Percentiles rank a stretch among this genome's conserved stretches.
Evolutionary conservation across 257 asterid species (phyloP).

Genomic region (Solanum dulcamara): DNA sequence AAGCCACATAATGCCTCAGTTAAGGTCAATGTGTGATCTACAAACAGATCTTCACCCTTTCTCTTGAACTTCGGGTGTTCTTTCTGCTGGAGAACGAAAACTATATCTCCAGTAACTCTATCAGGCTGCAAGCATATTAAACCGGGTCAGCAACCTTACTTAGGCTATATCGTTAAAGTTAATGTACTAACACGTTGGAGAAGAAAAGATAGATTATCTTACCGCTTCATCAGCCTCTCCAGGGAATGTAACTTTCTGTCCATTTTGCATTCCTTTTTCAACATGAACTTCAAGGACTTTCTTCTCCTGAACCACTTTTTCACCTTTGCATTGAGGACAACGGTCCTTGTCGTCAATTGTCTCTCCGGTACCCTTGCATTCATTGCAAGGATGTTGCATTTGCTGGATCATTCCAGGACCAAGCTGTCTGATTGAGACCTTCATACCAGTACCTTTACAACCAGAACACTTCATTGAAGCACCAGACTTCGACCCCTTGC

Average conservation of each 20-base stretch:
- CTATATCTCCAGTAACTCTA: slow-evolving; percentile 53
- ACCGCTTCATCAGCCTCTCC: slow-evolving; percentile 83
- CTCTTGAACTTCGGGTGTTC: slow-evolving; percentile 64
- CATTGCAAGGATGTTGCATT: slow-evolving; percentile 68
- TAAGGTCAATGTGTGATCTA: slow-evolving; percentile 45
- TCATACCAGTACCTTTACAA: slow-evolving; percentile 66
- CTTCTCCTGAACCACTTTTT: slow-evolving; percentile 53
- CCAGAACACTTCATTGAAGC: slow-evolving; percentile 53
- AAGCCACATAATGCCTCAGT: slow-evolving; percentile 70
- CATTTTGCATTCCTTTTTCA: slow-evolving; percentile 67
- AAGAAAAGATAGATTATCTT: not conserved
- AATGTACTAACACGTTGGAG: not conserved
- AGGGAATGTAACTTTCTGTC: slow-evolving; percentile 63
- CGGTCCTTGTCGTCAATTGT: slow-evolving; percentile 48
- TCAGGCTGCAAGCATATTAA: slow-evolving; percentile 41
- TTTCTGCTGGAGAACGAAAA: slow-evolving; percentile 52
- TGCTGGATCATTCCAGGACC: slow-evolving; percentile 69
- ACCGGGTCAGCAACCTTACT: not conserved
- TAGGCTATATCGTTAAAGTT: not conserved
- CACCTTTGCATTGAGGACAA: slow-evolving; percentile 63
- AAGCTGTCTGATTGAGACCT: slow-evolving; percentile 51
- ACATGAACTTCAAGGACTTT: slow-evolving; percentile 60
- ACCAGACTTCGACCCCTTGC: slow-evolving; percentile 69
- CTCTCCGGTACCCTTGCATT: slow-evolving; percentile 68
- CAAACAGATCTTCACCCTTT: slow-evolving; percentile 54